Evolutionary conservation across 2,329 filamentous ascomycete species (phyloP).

Genomic region (Diaporthe ampelina): DNA sequence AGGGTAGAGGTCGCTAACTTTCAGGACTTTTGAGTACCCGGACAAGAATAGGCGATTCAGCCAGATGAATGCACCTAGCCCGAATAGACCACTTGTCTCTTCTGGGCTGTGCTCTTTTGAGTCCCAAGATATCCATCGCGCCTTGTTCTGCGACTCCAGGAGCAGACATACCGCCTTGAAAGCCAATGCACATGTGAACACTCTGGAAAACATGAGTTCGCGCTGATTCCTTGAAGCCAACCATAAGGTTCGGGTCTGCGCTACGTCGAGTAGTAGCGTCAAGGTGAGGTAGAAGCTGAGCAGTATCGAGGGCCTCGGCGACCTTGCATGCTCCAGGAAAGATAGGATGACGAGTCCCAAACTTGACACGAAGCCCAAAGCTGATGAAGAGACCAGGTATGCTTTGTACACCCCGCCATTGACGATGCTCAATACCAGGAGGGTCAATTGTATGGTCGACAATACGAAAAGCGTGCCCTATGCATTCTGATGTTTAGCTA

Average conservation of each 20-base stretch:
- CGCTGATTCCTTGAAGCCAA: constrained; percentile 44
- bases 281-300: constrained; percentile 57
- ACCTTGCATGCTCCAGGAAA: constrained; percentile 49
- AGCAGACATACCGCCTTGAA: constrained; percentile 53
- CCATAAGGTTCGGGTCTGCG: constrained; percentile 59
- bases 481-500: not conserved
- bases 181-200: constrained; percentile 41
- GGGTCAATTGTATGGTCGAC: not conserved
- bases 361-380: constrained; percentile 45
- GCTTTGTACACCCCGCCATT: not conserved
- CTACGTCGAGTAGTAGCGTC: constrained; percentile 59
- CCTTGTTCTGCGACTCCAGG: constrained; percentile 56
- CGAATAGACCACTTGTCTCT: constrained; percentile 50
- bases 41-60: constrained; percentile 49
- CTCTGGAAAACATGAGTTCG: constrained; percentile 37
- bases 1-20: constrained; percentile 50
- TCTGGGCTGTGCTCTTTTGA: constrained; percentile 54
- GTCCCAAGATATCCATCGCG: constrained; percentile 56
- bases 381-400: constrained; percentile 44
- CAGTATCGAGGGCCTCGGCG: constrained; percentile 58
- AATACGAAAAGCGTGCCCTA: not conserved
- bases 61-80: constrained; percentile 50
- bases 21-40: constrained; percentile 51
- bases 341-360: constrained; percentile 51
- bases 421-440: constrained; percentile 32